These are phyloP conservation scores for Fusarium humuli DNA, from an alignment of 2,329 filamentous ascomycete species.

Conservation along the genomic window DNA sequence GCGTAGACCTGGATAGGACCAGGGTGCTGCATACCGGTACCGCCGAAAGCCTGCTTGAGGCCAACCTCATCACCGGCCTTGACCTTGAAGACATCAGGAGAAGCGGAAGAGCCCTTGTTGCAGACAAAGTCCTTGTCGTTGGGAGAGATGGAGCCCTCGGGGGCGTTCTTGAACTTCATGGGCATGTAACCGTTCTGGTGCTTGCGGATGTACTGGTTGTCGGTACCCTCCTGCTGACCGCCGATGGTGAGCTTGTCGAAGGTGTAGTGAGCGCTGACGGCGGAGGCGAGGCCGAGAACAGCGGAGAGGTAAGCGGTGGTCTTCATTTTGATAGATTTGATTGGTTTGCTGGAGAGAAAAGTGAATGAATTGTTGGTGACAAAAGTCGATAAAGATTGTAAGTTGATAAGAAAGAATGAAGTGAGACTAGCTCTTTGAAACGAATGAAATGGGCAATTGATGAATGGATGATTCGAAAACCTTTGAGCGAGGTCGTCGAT, in stretches of 20 bases:
- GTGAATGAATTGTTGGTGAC: neutral
- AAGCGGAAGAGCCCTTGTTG: constrained; percentile 10
- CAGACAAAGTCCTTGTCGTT: constrained; percentile 24
- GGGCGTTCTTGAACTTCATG: constrained; percentile 18
- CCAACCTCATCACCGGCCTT: constrained; percentile 24
- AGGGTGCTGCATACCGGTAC: constrained; percentile 19
- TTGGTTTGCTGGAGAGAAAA: neutral
- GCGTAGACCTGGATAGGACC: constrained; percentile 23
- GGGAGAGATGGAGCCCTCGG: constrained; percentile 18
- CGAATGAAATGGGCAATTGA: constrained; percentile 20
- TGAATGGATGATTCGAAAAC: constrained; percentile 7
- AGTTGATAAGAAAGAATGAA: constrained; percentile 20
- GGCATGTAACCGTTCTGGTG: constrained; percentile 26
- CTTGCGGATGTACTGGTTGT: constrained; percentile 25
- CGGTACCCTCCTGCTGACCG: neutral
- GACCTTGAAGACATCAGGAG: constrained; percentile 16
- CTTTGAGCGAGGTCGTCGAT: neutral
- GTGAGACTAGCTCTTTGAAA: constrained; percentile 29
- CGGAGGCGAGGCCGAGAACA: constrained; percentile 16
- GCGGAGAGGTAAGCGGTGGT: constrained; percentile 19
- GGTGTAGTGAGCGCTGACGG: constrained; percentile 24
- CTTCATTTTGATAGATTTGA: constrained; percentile 16
- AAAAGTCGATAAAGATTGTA: constrained; percentile 14
- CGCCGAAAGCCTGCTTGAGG: constrained; percentile 20
- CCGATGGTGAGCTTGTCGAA: constrained; percentile 21